Conservation (phyloP, 75 land plant genomes). For the Sequoiadendron giganteum region DNA sequence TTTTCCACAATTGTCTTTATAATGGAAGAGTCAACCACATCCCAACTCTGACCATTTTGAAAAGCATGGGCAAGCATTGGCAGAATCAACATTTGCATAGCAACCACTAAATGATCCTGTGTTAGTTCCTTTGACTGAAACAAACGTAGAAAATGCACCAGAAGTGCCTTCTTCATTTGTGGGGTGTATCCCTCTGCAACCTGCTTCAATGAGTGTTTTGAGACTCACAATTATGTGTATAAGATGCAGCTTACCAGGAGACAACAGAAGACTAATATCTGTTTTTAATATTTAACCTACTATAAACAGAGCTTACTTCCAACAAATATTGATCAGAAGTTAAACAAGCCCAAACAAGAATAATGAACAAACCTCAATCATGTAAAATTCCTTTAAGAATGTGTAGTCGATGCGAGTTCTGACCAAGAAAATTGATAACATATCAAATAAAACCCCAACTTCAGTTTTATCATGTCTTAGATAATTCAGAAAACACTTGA, state of each 20-base stretch:
- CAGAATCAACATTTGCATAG: constrained; percentile 99
- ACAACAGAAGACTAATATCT: not conserved
- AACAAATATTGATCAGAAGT: not conserved
- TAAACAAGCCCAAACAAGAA: not conserved
- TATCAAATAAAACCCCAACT: constrained; percentile 91
- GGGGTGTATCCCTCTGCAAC: constrained; percentile 99
- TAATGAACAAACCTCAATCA: constrained; percentile 86
- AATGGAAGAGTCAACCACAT: constrained; percentile 81
- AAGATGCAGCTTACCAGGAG: not conserved
- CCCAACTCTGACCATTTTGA: constrained; percentile 93
- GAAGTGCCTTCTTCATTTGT: constrained; percentile 79
- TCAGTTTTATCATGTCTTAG: constrained; percentile 88
- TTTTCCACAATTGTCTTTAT: constrained; percentile 97
- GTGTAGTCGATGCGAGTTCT: constrained; percentile 95
- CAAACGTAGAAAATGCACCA: constrained; percentile 77
- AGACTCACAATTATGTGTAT: not conserved
- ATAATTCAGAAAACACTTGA: constrained; percentile 97
- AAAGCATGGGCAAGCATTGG: constrained; percentile 97
- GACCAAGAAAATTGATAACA: constrained; percentile 90
- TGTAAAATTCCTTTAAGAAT: constrained; percentile 92
- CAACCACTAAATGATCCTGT: constrained; percentile 90
- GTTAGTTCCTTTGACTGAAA: constrained; percentile 82
- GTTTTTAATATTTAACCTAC: not conserved
- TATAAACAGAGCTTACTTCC: not conserved
- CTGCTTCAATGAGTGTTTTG: constrained; percentile 25